Evolutionary conservation across 352 stramenopile species (phyloP).

Genomic region (Globisporangium barbulae): DNA sequence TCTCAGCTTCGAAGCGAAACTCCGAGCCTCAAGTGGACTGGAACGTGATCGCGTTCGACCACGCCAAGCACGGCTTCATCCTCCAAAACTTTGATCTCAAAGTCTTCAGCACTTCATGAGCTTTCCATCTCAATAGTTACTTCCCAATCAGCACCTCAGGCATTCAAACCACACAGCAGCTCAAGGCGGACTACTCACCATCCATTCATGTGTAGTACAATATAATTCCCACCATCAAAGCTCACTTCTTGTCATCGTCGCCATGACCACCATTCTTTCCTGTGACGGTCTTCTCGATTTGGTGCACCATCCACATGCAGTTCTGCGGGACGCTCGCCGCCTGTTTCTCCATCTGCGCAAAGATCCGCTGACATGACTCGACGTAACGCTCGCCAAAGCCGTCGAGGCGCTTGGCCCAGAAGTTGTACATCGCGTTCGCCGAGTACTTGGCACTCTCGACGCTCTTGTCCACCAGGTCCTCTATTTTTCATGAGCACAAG

Average conservation of each 20-base stretch:
- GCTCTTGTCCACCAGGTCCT: slow-evolving; percentile 37
- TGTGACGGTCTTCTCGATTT: slow-evolving; percentile 35
- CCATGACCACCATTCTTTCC: slow-evolving; percentile 24
- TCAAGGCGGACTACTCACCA: not conserved
- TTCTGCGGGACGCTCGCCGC: slow-evolving; percentile 35
- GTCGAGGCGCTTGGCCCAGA: slow-evolving; percentile 64
- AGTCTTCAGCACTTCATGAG: slow-evolving; percentile 7
- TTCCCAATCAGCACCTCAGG: not conserved
- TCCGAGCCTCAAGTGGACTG: slow-evolving; percentile 17
- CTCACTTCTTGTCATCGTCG: slow-evolving; percentile 17
- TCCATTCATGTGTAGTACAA: not conserved
- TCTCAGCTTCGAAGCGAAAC: not conserved
- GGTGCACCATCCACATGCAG: slow-evolving; percentile 45
- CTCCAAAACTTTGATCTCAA: slow-evolving; percentile 39
- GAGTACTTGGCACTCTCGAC: slow-evolving; percentile 54
- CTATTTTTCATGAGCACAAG: slow-evolving; percentile 8
- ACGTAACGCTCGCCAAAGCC: slow-evolving; percentile 64
- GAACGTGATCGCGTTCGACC: slow-evolving; percentile 35
- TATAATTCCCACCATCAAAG: not conserved
- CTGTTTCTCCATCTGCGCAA: slow-evolving; percentile 69
- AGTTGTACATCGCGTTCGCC: slow-evolving; percentile 59
- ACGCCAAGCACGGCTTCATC: slow-evolving; percentile 36
- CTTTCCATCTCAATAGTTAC: not conserved
- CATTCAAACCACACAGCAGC: not conserved
- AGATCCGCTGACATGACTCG: slow-evolving; percentile 58